Conservation (phyloP, 305 asterid species). For the Solanum chacoense region DNA sequence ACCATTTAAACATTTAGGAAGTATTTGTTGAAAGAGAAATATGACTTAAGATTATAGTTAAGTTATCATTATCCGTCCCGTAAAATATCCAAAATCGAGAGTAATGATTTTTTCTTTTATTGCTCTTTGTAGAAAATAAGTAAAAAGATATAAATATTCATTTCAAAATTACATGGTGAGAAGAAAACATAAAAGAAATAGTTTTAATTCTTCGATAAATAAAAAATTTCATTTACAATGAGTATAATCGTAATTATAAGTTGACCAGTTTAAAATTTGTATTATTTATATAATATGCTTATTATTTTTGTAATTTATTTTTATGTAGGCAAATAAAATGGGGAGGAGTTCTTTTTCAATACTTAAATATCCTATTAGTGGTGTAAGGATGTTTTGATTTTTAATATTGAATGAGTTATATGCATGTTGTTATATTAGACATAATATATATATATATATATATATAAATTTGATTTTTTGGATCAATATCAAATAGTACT, state of each 20-base stretch:
- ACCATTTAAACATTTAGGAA: background rate
- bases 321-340: background rate
- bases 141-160: background rate
- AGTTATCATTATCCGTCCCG: background rate
- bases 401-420: background rate
- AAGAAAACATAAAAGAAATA: background rate
- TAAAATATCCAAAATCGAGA: background rate
- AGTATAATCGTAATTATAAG: background rate
- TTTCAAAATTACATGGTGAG: background rate
- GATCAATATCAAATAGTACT: background rate
- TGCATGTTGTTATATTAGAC: too few relatives aligned
- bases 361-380: background rate
- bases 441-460: too few relatives aligned
- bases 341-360: background rate
- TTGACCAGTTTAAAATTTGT: background rate
- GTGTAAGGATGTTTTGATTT: background rate
- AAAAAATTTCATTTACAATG: fast-evolving
- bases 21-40: background rate
- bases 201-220: background rate
- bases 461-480: too few relatives aligned
- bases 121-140: background rate
- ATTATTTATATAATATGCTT: background rate
- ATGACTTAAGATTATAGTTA: background rate
- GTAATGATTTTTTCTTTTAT: background rate
- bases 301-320: background rate